These are phyloP conservation scores for Hamamelis virginiana DNA, from an alignment of 164 flowering plant species.

Conservation along the genomic window DNA sequence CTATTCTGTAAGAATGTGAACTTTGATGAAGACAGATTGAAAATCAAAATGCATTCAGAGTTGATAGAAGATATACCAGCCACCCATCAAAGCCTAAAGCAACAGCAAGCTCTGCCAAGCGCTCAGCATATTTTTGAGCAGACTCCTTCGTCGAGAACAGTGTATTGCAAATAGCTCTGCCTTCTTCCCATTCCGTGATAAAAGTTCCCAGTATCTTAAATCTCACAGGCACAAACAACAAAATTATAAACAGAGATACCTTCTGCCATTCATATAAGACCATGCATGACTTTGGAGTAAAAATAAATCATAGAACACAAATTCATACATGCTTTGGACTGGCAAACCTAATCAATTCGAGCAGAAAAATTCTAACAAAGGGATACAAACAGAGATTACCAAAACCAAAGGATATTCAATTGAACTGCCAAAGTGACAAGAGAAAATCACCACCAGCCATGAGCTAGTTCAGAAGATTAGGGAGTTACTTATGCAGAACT, in stretches of 20 bases:
- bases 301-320: background rate
- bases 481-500: too few relatives aligned
- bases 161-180: slow-evolving; percentile 39
- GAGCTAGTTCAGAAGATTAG: background rate
- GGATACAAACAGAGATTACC: background rate
- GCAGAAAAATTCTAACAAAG: background rate
- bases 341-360: background rate
- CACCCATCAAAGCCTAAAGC: slow-evolving; percentile 93
- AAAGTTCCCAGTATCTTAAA: slow-evolving; percentile 84
- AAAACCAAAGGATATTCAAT: background rate
- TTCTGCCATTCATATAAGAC: background rate
- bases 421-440: background rate
- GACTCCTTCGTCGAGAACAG: slow-evolving; percentile 68
- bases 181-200: slow-evolving; percentile 87
- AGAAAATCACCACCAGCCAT: background rate
- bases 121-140: slow-evolving; percentile 76
- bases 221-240: slow-evolving; percentile 9
- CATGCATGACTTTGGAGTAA: background rate
- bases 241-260: background rate
- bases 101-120: slow-evolving; percentile 75
- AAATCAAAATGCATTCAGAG: background rate
- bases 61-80: slow-evolving; percentile 57
- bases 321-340: background rate
- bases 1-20: background rate
- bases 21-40: background rate